Evolutionary conservation across 1,284 basidiomycete species (phyloP).

Genomic region (Neotropicomus parvogracilis): DNA sequence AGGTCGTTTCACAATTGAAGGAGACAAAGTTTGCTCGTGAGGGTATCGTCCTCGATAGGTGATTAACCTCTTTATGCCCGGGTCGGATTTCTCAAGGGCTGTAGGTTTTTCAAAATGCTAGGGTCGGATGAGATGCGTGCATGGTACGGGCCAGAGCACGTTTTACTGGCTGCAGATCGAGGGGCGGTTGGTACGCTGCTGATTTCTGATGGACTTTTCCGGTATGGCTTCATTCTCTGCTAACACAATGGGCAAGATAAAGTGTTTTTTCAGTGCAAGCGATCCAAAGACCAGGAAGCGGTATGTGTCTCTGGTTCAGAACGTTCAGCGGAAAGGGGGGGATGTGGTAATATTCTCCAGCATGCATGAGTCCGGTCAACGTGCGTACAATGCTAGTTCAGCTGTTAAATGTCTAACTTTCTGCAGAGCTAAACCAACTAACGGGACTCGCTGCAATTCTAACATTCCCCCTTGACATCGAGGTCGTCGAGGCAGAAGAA

Average conservation of each 20-base stretch:
- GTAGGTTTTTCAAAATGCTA: constrained; percentile 95
- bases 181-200: constrained; percentile 93
- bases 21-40: constrained; percentile 98
- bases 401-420: constrained; percentile 13
- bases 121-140: constrained; percentile 92
- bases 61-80: not conserved
- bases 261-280: constrained; percentile 50
- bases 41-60: constrained; percentile 89
- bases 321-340: constrained; percentile 83
- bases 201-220: constrained; percentile 93
- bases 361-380: constrained; percentile 98
- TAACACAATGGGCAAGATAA: not conserved
- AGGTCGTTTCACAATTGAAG: constrained; percentile 78
- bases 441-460: constrained; percentile 95
- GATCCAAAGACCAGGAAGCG: constrained; percentile 74
- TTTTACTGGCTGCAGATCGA: constrained; percentile 85
- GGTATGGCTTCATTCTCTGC: constrained; percentile 44
- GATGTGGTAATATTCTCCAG: constrained; percentile 96
- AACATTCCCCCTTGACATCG: constrained; percentile 94
- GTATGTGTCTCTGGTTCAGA: constrained; percentile 89
- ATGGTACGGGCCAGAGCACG: constrained; percentile 98
- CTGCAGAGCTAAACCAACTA: constrained; percentile 85
- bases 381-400: constrained; percentile 45
- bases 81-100: constrained; percentile 12
- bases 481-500: constrained; percentile 88